Conservation (phyloP, 345 rosid genomes). For the Gossypium sturtianum region DNA sequence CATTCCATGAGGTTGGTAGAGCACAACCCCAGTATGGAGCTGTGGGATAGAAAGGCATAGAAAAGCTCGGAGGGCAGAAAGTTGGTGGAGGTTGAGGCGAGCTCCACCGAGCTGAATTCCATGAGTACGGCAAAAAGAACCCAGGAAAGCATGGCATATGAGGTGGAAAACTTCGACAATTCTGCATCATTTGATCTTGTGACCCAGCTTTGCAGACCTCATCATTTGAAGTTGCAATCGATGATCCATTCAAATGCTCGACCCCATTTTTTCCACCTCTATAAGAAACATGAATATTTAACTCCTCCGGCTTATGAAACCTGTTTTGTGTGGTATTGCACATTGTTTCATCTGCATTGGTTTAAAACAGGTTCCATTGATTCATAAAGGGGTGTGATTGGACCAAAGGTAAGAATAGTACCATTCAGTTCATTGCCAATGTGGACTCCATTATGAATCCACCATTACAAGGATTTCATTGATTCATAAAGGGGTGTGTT, state of each 20-base stretch:
- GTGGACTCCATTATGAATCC: too few species aligned
- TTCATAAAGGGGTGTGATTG: slow-evolving; percentile 18
- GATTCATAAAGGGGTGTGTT: too few species aligned
- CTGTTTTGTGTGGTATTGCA: slow-evolving; percentile 34
- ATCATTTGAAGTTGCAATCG: slow-evolving; percentile 23
- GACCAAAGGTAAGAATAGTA: too few species aligned
- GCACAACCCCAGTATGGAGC: slow-evolving; percentile 70
- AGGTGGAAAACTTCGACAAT: slow-evolving; percentile 32
- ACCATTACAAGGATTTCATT: too few species aligned
- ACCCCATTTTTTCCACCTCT: slow-evolving; percentile 27
- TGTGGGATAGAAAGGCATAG: slow-evolving; percentile 56
- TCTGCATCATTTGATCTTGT: slow-evolving; percentile 23
- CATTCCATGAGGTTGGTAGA: slow-evolving; percentile 60
- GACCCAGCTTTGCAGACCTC: slow-evolving; percentile 25
- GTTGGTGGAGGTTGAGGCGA: slow-evolving; percentile 32
- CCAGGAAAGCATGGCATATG: slow-evolving; percentile 51
- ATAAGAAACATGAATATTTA: slow-evolving; percentile 31
- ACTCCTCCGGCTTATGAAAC: slow-evolving; percentile 44
- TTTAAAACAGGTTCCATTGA: slow-evolving; percentile 78
- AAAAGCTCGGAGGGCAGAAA: slow-evolving; percentile 47
- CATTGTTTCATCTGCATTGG: slow-evolving; percentile 57
- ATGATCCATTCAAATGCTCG: slow-evolving; percentile 24
- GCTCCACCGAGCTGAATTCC: slow-evolving; percentile 54
- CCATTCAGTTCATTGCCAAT: too few species aligned
- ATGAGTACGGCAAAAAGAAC: slow-evolving; percentile 50